Evolutionary conservation across 345 rosid species (phyloP).

Genomic region (Aquilaria sinensis): DNA sequence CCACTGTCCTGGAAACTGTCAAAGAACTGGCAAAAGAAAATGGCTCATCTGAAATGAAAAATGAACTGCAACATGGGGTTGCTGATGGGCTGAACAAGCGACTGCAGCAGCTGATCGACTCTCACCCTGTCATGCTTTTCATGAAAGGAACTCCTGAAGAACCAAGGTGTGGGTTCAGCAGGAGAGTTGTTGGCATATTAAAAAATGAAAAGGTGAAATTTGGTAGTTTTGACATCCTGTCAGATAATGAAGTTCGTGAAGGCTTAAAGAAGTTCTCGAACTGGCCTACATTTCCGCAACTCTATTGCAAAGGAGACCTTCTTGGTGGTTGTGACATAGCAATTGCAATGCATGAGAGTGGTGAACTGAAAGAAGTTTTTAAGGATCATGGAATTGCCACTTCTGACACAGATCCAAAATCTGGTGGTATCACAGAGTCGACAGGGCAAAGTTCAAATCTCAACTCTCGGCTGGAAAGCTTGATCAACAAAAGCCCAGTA

Average conservation of each 20-base stretch:
- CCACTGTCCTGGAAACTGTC: slow-evolving; percentile 64
- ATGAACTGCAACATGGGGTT: slow-evolving; percentile 30
- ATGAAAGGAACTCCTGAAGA: slow-evolving; percentile 91
- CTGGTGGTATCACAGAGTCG: slow-evolving; percentile 40
- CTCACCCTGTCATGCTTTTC: slow-evolving; percentile 82
- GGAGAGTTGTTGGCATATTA: slow-evolving; percentile 63
- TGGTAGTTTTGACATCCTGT: slow-evolving; percentile 77
- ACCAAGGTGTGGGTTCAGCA: slow-evolving; percentile 90
- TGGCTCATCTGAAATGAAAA: slow-evolving; percentile 30
- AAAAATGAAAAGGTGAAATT: slow-evolving; percentile 73
- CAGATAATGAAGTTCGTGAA: slow-evolving; percentile 73
- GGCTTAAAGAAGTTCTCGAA: slow-evolving; percentile 92
- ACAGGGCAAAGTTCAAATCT: slow-evolving; percentile 56
- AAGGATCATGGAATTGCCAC: slow-evolving; percentile 53
- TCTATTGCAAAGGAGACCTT: slow-evolving; percentile 90
- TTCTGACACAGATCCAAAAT: slow-evolving; percentile 21
- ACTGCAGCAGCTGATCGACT: slow-evolving; percentile 59
- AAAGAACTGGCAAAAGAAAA: slow-evolving; percentile 62
- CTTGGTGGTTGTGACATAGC: slow-evolving; percentile 92
- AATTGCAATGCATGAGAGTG: slow-evolving; percentile 85
- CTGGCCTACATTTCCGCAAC: slow-evolving; percentile 99
- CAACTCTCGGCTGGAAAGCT: slow-evolving; percentile 48
- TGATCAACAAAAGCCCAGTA: slow-evolving; percentile 61
- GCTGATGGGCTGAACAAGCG: slow-evolving; percentile 34
- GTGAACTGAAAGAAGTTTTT: slow-evolving; percentile 75